These are phyloP conservation scores for Aspergillus clavatus DNA, from an alignment of 2,329 filamentous ascomycete species.

Conservation along the genomic window DNA sequence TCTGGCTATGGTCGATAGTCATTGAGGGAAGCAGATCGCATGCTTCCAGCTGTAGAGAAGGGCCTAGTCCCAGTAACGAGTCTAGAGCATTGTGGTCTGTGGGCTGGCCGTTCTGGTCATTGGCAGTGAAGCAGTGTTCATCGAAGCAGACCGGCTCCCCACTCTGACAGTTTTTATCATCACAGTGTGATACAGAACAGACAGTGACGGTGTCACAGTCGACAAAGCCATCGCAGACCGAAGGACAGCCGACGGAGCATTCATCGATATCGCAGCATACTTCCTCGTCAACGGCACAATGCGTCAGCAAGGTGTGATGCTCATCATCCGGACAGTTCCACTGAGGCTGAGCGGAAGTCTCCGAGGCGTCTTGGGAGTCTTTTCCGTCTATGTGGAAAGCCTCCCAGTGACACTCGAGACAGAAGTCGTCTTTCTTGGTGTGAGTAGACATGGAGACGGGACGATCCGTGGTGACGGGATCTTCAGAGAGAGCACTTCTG, in stretches of 20 bases:
- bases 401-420: conserved; percentile 41
- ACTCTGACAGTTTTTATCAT: conserved; percentile 24
- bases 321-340: conserved; percentile 30
- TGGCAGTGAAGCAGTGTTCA: conserved; percentile 28
- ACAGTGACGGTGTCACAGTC: conserved; percentile 36
- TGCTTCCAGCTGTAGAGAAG: conserved; percentile 27
- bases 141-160: conserved; percentile 37
- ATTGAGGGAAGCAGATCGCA: conserved; percentile 23
- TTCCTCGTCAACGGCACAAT: conserved; percentile 29
- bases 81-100: conserved; percentile 28
- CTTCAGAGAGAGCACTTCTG: neutral
- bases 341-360: conserved; percentile 17
- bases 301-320: conserved; percentile 21
- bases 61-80: conserved; percentile 29
- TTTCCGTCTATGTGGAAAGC: conserved; percentile 33
- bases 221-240: conserved; percentile 39
- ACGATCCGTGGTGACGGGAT: neutral
- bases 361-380: conserved; percentile 20
- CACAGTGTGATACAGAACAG: conserved; percentile 34
- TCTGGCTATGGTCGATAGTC: conserved; percentile 14
- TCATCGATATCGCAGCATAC: conserved; percentile 38
- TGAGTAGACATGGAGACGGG: conserved; percentile 29
- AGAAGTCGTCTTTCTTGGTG: conserved; percentile 31
- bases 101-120: conserved; percentile 15
- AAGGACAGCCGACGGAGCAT: conserved; percentile 35